phyloP scores from a whole-genome alignment of 31 red algal genomes.

The Odonthalia washingtoniensis region DNA sequence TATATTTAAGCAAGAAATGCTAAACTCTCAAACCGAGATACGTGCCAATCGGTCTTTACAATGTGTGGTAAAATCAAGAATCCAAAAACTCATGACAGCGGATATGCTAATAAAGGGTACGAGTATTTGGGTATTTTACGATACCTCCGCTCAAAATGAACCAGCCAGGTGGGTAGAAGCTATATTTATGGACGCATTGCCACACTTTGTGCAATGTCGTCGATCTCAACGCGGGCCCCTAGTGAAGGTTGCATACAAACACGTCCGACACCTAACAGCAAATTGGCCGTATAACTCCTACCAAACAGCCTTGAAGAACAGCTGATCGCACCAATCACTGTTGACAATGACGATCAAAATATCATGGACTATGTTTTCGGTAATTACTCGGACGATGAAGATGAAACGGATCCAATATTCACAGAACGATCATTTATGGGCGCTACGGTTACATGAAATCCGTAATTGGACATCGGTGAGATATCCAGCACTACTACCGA shows the following conservation, averaged over 20 bases:
- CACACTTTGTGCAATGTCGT: neutral
- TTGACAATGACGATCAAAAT: neutral
- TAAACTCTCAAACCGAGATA: neutral
- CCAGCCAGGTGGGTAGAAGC: conserved; percentile 26
- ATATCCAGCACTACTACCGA: neutral
- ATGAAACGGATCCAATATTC: neutral
- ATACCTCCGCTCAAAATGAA: conserved; percentile 26
- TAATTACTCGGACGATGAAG: neutral
- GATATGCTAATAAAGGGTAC: conserved; percentile 6
- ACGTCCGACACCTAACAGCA: conserved; percentile 16
- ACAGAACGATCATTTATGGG: neutral
- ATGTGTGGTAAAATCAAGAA: neutral
- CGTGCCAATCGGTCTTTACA: conserved; percentile 15
- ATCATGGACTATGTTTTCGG: neutral
- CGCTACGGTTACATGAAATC: neutral
- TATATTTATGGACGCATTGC: conserved; percentile 14
- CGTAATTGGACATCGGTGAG: neutral
- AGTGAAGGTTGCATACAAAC: conserved; percentile 34
- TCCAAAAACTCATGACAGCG: neutral
- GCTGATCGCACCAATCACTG: neutral
- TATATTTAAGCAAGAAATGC: neutral
- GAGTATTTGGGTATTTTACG: conserved; percentile 24
- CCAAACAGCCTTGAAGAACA: conserved; percentile 6
- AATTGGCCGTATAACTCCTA: conserved; percentile 19
- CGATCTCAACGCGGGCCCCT: conserved; percentile 3